Evolutionary conservation across 768 basidiomycete genomes (phyloP).

Genomic region (Cubamyces sp.): DNA sequence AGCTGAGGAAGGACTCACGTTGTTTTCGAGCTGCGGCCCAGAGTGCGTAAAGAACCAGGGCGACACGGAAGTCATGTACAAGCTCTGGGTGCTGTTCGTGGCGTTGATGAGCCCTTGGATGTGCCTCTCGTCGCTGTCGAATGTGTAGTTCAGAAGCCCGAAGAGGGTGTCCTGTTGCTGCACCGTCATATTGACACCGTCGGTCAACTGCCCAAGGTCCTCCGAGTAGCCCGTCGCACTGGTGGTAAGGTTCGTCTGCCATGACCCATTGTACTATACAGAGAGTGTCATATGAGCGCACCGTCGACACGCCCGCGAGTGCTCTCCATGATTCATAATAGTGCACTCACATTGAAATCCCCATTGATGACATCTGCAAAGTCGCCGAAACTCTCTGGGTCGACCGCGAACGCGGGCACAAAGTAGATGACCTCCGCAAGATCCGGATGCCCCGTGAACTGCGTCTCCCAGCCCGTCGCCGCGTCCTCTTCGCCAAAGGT

Average conservation of each 20-base stretch:
- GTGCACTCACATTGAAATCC: slow-evolving; percentile 50
- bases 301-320: not conserved
- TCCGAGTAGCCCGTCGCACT: too few species aligned
- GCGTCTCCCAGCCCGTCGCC: slow-evolving; percentile 50
- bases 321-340: not conserved
- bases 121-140: slow-evolving; percentile 42
- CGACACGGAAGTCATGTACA: slow-evolving; percentile 50
- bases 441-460: slow-evolving; percentile 39
- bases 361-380: slow-evolving; percentile 56
- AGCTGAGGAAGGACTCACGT: slow-evolving; percentile 35
- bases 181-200: not conserved
- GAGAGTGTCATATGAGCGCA: not conserved
- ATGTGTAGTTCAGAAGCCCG: slow-evolving; percentile 27
- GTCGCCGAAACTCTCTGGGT: slow-evolving; percentile 48
- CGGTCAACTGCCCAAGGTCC: too few species aligned
- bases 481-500: slow-evolving; percentile 52
- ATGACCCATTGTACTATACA: slow-evolving; percentile 58
- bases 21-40: slow-evolving; percentile 61
- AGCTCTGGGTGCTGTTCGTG: slow-evolving; percentile 26
- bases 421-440: slow-evolving; percentile 50
- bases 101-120: slow-evolving; percentile 34
- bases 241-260: slow-evolving; percentile 48
- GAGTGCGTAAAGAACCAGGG: slow-evolving; percentile 83
- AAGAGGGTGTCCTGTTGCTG: slow-evolving; percentile 25
- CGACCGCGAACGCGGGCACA: slow-evolving; percentile 65